phyloP scores from a whole-genome alignment of 2,329 filamentous ascomycete genomes.

The Aspergillus terreus region DNA sequence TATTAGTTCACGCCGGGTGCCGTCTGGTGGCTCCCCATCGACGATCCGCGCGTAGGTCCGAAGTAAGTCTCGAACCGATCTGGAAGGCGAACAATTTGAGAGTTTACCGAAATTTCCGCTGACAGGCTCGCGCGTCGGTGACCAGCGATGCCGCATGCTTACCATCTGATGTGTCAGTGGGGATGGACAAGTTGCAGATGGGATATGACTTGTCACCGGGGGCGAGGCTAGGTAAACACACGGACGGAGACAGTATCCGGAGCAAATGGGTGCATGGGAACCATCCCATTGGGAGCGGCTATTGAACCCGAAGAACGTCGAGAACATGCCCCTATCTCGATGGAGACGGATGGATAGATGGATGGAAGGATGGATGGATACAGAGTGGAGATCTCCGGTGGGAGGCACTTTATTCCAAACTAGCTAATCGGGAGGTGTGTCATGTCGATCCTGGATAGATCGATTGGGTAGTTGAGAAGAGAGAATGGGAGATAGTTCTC shows the following conservation, averaged over 20 bases:
- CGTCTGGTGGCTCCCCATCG: too few species aligned
- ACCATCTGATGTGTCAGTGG: neutral
- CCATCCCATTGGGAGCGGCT: neutral
- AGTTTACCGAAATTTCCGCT: neutral
- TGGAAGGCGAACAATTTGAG: too few species aligned
- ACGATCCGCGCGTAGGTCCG: too few species aligned
- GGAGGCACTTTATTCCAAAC: neutral
- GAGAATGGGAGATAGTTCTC: neutral
- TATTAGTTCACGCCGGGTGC: too few species aligned
- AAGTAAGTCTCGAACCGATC: too few species aligned
- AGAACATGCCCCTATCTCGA: neutral
- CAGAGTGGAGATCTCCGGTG: neutral
- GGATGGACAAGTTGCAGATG: neutral
- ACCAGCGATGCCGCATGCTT: too few species aligned
- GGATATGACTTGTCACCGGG: neutral
- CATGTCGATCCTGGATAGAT: neutral
- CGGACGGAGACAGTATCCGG: neutral
- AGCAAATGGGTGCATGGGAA: neutral
- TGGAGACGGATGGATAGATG: neutral
- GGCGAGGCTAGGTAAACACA: neutral
- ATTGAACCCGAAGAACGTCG: neutral
- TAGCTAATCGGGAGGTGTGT: neutral
- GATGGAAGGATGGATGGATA: neutral
- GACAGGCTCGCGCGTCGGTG: neutral
- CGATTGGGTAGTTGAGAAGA: neutral